Conservation (phyloP, 768 basidiomycete species). For the Clitopilus passeckerianus region DNA sequence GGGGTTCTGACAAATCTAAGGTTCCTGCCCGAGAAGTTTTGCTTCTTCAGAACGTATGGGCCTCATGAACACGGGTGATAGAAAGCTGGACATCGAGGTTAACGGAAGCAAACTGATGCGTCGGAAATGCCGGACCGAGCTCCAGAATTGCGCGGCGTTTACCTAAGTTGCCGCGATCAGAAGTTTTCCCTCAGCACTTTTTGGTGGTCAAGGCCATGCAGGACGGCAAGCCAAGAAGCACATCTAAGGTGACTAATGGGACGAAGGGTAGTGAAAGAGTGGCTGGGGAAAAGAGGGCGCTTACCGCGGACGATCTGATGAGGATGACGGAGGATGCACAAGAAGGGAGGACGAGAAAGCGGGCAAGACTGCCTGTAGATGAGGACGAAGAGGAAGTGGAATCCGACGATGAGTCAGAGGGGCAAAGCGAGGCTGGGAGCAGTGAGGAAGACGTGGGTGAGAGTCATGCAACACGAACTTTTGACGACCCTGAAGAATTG, state of each 20-base stretch:
- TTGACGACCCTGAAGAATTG: constrained; percentile 6
- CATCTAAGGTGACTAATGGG: neutral
- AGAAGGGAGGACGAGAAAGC: constrained; percentile 2
- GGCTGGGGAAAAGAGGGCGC: constrained; percentile 18
- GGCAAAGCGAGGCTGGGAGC: neutral
- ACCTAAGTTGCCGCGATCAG: neutral
- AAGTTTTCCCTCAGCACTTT: neutral
- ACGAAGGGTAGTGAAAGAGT: constrained; percentile 1
- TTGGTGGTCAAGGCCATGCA: neutral
- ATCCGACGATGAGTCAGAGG: constrained; percentile 6
- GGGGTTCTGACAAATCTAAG: neutral
- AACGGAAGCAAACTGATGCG: neutral
- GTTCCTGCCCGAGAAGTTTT: neutral
- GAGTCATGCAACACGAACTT: neutral
- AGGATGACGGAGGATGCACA: constrained; percentile 35
- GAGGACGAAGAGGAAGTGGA: neutral
- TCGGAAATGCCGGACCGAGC: neutral
- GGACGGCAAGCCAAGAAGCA: no score
- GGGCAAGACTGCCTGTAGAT: constrained; percentile 4
- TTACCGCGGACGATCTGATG: constrained; percentile 44
- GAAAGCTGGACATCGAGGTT: no score
- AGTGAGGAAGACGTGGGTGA: constrained; percentile 7
- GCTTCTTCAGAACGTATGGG: neutral
- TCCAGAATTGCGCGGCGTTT: neutral
- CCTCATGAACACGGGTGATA: no score